Base-by-base conservation (phyloP, 176 grass and related monocot genomes). In the Echinochloa phyllopogon region DNA sequence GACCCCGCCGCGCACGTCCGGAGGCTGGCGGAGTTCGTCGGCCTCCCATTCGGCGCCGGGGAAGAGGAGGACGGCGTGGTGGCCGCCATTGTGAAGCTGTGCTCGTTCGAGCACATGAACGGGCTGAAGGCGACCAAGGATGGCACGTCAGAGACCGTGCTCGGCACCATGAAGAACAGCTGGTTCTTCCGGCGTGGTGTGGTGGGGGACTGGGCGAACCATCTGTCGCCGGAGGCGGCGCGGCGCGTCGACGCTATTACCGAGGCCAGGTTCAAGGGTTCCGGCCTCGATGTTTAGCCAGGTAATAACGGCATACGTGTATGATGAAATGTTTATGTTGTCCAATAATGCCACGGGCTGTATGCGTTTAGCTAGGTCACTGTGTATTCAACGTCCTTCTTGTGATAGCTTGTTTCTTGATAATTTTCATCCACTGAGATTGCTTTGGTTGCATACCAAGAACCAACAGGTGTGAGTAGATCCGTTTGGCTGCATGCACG, bases 131-230 rank as follows among this genome's bases (percentile, higher is more conserved):
- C 10, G 27, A 82, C 62, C 21, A 87, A 61, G 62, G 0, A 6
- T 0, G 79, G 86, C 51, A 69, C 50, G 72, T 76, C 29, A 3
- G 2, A 76, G 20, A 0, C 4, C 0, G 9, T 6, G 8, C 0
- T 23, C 3, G 59, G 69, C 8, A 2, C 33, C 0, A 0, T 77
- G n/a, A 2, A 25, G 0, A 88, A 88, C 12, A 63, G n/a, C 17
- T n/a, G 7, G 0, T 83, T 71, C 64, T 88, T 88, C 15, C 52
- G 79, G 36, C 73, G 33, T 2, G 86, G 86, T 12, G 5, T 36
- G 10, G 73, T 71, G 11, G 53, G 72, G 11, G 86, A 88, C 23
- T 83, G 86, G 80, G 23, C 4, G n/a, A 83, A 83, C 7, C 86
- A 88, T 52, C 33, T 88, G 4, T 61, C 86, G 6, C 42, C 72